Base-by-base conservation (phyloP, 192 early-diverging fungal species). In the Bifiguratus adelaidae region DNA sequence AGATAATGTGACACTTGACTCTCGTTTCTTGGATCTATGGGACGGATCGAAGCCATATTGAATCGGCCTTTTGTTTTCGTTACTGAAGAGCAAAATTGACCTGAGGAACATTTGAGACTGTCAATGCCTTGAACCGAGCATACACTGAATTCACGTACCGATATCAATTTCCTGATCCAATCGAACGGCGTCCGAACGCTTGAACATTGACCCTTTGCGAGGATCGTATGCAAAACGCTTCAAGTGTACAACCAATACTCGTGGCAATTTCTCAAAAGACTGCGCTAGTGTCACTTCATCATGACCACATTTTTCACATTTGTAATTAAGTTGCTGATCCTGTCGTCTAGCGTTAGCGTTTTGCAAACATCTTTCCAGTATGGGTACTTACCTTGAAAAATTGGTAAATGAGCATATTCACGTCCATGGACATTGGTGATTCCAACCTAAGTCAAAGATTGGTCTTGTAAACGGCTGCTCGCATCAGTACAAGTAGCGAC, bases 161-260 rank as follows among this genome's bases (percentile, higher is more conserved):
- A n/a, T n/a, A n/a, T n/a, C n/a, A n/a, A n/a, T n/a, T n/a, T n/a
- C n/a, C n/a, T n/a, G n/a, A n/a, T n/a, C n/a, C n/a, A n/a, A n/a
- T n/a, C n/a, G n/a, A n/a, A n/a, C n/a, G n/a, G n/a, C n/a, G n/a
- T n/a, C n/a, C n/a, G n/a, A n/a, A n/a, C n/a, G n/a, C n/a, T n/a
- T n/a, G n/a, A n/a, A n/a, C n/a, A n/a, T n/a, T n/a, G n/a, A n/a
- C n/a, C n/a, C 44, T 24, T 30, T 30, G 15, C 21, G 32, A 15
- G 22, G 18, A 15, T 45, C 44, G 29, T 45, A 30, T 3, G 44
- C 32, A 23, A 45, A 45, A 26, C 44, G 44, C 28, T 45, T 45
- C 15, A 45, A 19, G 32, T 45, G 44, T 0, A 45, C 28, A 29
- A 45, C 44, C 21, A 45, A 20, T 18, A 23, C 32, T 20, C 26